Percentiles rank a stretch among this genome's conserved stretches.
Conservation (phyloP, 805 yeast genomes). For the Zygosaccharomyces kombuchaensis region DNA sequence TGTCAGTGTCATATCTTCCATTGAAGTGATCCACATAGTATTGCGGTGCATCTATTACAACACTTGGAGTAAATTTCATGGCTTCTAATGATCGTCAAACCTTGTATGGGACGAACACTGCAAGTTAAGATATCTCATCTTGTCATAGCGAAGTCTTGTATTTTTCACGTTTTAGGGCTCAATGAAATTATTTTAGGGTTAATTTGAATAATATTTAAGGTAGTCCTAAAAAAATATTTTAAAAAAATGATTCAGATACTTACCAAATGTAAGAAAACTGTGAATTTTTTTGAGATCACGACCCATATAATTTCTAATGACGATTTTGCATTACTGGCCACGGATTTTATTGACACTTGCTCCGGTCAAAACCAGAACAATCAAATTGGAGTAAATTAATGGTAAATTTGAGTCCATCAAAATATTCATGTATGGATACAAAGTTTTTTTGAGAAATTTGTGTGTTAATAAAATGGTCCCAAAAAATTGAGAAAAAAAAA, state of each 20-base stretch:
- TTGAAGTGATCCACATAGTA: constrained; percentile 41
- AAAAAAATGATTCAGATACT: no score
- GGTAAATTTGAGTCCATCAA: no score
- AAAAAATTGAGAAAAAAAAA: no score
- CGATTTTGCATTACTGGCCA: not conserved
- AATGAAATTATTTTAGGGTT: not conserved
- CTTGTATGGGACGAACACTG: not conserved
- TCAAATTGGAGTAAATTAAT: not conserved
- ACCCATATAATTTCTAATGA: no score
- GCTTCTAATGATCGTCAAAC: not conserved
- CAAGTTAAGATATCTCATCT: not conserved
- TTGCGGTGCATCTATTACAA: constrained; percentile 47
- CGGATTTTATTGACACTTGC: not conserved
- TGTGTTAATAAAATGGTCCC: no score
- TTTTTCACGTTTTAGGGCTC: not conserved
- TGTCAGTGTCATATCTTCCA: constrained; percentile 27
- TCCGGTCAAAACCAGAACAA: not conserved
- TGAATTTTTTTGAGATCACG: no score
- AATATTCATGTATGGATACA: no score
- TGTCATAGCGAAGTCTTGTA: not conserved
- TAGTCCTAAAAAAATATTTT: not conserved
- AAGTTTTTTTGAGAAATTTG: no score
- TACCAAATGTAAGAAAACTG: no score
- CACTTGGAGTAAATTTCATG: constrained; percentile 56
- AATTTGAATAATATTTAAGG: not conserved